Conservation (phyloP, 108 stramenopile genomes). For the Nannochloropsis oceanica region DNA sequence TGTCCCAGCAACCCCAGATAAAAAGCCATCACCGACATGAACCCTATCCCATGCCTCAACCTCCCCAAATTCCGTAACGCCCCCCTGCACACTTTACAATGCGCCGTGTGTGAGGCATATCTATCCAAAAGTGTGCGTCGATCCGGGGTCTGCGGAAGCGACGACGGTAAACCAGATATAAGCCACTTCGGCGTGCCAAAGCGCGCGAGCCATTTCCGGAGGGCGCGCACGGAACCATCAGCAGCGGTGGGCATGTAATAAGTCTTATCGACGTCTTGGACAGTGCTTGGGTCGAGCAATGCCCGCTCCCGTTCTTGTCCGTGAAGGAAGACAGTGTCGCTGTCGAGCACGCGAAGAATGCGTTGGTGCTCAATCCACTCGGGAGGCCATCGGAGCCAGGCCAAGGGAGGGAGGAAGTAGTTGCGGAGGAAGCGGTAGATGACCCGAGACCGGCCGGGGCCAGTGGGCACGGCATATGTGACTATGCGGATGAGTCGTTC, state of each 20-base stretch:
- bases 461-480: background rate
- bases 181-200: background rate
- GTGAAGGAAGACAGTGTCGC: slow-evolving; percentile 15
- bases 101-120: background rate
- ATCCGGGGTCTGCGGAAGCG: background rate
- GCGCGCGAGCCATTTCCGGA: slow-evolving; percentile 3
- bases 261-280: background rate
- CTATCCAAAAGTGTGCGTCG: background rate
- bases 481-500: background rate
- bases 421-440: slow-evolving; percentile 1
- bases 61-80: background rate
- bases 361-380: slow-evolving; percentile 9
- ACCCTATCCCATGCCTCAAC: background rate
- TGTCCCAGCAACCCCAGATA: background rate
- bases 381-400: background rate
- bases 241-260: slow-evolving; percentile 16
- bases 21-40: background rate
- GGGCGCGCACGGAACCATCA: slow-evolving; percentile 10
- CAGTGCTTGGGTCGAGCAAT: background rate
- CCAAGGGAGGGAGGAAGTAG: slow-evolving; percentile 1
- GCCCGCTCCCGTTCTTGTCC: background rate
- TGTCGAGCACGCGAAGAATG: slow-evolving; percentile 10
- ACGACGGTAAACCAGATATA: background rate
- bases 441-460: background rate
- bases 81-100: background rate